Evolutionary conservation across 768 basidiomycete genomes (phyloP).

Genomic region (Cyclocybe aegerita): DNA sequence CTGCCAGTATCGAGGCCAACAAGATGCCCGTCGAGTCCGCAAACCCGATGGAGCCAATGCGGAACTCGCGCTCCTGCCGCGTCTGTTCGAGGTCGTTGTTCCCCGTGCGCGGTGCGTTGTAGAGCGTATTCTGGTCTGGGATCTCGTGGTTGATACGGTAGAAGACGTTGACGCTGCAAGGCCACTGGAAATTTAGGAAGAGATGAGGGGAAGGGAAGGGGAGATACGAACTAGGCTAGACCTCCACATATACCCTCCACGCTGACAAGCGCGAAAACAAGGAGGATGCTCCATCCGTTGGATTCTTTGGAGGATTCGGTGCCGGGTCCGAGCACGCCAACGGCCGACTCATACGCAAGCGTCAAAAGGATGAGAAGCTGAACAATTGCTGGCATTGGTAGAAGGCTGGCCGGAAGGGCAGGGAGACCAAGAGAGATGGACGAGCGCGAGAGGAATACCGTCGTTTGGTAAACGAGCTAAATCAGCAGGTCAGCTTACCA

Average conservation of each 20-base stretch:
- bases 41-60: slow-evolving; percentile 88
- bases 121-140: slow-evolving; percentile 37
- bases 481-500: not conserved
- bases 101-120: no score
- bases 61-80: slow-evolving; percentile 82
- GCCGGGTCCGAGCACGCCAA: slow-evolving; percentile 52
- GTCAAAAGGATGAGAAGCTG: slow-evolving; percentile 67
- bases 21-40: slow-evolving; percentile 78
- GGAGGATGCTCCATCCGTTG: slow-evolving; percentile 40
- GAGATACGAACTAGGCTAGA: slow-evolving; percentile 74
- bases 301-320: no score
- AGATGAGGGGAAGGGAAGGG: slow-evolving; percentile 10
- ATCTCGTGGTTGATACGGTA: slow-evolving; percentile 79
- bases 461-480: slow-evolving; percentile 86
- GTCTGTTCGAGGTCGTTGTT: slow-evolving; percentile 55
- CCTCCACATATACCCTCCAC: slow-evolving; percentile 94
- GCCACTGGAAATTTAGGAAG: not conserved
- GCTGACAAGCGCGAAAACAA: slow-evolving; percentile 78
- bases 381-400: slow-evolving; percentile 74
- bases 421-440: slow-evolving; percentile 85
- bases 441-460: slow-evolving; percentile 92
- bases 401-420: slow-evolving; percentile 64
- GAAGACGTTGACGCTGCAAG: slow-evolving; percentile 79
- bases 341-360: slow-evolving; percentile 65
- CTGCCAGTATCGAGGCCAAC: slow-evolving; percentile 61